Evolutionary conservation across 78 protist genomes (phyloP).

Genomic region (slime mould (Dictyostelium discoideum)): DNA sequence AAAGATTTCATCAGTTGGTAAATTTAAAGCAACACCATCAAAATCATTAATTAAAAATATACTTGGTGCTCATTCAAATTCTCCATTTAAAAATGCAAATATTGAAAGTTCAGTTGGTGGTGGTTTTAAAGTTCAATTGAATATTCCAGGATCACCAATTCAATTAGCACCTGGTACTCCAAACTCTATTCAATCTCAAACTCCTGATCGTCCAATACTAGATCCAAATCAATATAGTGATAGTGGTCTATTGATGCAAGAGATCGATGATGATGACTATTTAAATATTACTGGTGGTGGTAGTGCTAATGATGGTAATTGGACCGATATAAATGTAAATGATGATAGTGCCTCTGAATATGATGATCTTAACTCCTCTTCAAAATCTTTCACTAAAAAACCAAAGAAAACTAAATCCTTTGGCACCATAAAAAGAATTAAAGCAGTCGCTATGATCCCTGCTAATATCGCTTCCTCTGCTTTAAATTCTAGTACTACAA

Average conservation of each 20-base stretch:
- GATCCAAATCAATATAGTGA: slow-evolving; percentile 53
- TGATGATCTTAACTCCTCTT: neutral
- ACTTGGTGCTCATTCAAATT: neutral
- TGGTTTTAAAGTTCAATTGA: slow-evolving; percentile 2
- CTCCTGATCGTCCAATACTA: slow-evolving; percentile 7
- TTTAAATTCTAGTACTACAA: neutral
- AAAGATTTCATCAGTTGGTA: neutral
- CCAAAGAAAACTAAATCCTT: neutral
- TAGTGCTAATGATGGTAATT: neutral
- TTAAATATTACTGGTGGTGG: slow-evolving; percentile 5
- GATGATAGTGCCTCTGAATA: neutral
- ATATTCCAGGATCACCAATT: slow-evolving; percentile 17
- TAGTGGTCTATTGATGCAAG: slow-evolving; percentile 41
- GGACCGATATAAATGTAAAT: slow-evolving; percentile 6
- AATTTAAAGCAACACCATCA: neutral
- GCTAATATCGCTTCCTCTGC: neutral
- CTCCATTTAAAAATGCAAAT: slow-evolving; percentile 19
- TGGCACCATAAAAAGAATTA: slow-evolving; percentile 2
- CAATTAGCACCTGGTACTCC: slow-evolving; percentile 42
- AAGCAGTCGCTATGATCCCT: neutral
- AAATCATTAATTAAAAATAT: slow-evolving; percentile 9
- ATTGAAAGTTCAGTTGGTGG: slow-evolving; percentile 1
- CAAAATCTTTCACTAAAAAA: neutral
- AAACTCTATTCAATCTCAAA: slow-evolving; percentile 11
- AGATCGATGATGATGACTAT: slow-evolving; percentile 20